phyloP scores from a whole-genome alignment of 495 filamentous ascomycete genomes.

The Trichocladium uniseriatum region DNA sequence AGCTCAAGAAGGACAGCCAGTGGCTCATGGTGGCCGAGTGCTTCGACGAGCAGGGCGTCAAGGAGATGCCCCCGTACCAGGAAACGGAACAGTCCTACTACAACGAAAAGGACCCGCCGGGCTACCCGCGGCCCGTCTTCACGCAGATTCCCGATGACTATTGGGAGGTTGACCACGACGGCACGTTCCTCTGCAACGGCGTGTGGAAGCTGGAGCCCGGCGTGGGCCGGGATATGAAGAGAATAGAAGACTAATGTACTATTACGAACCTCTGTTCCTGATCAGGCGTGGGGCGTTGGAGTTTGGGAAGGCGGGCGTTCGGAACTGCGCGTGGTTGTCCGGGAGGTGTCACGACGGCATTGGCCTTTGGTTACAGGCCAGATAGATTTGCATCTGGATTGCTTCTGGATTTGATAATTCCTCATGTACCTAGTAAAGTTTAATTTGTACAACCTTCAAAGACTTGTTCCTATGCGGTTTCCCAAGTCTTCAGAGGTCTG shows the following conservation, averaged over 20 bases:
- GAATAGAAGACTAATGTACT: neutral
- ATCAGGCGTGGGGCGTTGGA: neutral
- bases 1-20: neutral
- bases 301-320: neutral
- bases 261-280: neutral
- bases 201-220: conserved; percentile 5
- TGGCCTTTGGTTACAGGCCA: too few relatives aligned
- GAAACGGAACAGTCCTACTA: neutral
- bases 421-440: too few relatives aligned
- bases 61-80: neutral
- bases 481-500: too few relatives aligned
- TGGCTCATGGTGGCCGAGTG: conserved; percentile 1
- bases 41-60: conserved; percentile 1
- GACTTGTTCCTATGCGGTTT: too few relatives aligned
- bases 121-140: neutral
- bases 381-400: too few relatives aligned
- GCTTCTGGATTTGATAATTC: too few relatives aligned
- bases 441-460: too few relatives aligned
- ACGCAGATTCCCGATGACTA: neutral
- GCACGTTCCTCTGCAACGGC: conserved; percentile 1
- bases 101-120: neutral
- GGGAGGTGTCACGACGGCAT: too few relatives aligned
- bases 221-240: conserved; percentile 3
- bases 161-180: conserved; percentile 5
- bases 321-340: too few relatives aligned